These are phyloP conservation scores for Ascodesmis nigricans DNA, from an alignment of 495 filamentous ascomycete species.

Conservation along the genomic window DNA sequence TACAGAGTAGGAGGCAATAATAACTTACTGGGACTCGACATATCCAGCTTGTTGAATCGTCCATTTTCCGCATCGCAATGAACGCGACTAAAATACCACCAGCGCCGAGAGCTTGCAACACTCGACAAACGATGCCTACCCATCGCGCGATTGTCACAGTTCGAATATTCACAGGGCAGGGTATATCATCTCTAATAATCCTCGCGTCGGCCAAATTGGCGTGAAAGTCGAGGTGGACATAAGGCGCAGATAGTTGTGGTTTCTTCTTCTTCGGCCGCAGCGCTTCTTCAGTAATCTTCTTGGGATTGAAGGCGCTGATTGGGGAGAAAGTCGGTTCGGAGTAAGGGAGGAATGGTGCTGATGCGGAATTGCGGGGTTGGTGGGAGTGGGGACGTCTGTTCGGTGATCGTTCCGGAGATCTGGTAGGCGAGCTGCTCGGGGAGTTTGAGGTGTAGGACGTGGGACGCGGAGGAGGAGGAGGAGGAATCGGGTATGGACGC, in stretches of 20 bases:
- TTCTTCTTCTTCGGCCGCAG: not conserved
- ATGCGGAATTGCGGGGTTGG: too few relatives aligned
- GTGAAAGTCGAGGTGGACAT: slow-evolving; percentile 11
- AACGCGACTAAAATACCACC: slow-evolving; percentile 11
- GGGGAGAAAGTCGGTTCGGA: too few relatives aligned
- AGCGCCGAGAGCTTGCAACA: slow-evolving; percentile 7
- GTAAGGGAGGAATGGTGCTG: too few relatives aligned
- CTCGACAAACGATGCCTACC: slow-evolving; percentile 5
- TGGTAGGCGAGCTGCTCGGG: too few relatives aligned
- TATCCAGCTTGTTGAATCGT: slow-evolving; percentile 13
- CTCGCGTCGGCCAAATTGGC: slow-evolving; percentile 4
- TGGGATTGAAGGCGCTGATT: slow-evolving; percentile 13
- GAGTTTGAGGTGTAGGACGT: too few relatives aligned
- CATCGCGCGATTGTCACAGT: slow-evolving; percentile 1
- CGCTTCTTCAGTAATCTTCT: slow-evolving; percentile 13
- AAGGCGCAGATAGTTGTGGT: slow-evolving; percentile 8
- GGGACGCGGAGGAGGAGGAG: too few relatives aligned
- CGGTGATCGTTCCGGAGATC: too few relatives aligned
- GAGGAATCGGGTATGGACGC: too few relatives aligned
- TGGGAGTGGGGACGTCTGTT: too few relatives aligned
- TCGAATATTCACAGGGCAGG: slow-evolving; percentile 5
- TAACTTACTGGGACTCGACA: slow-evolving; percentile 11
- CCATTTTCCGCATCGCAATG: slow-evolving; percentile 12
- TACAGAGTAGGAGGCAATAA: not conserved
- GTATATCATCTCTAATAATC: too few relatives aligned